A percentile compares a stretch with the other conserved stretches of the same genome.
phyloP scores from a whole-genome alignment of 805 yeast genomes.

The Candida nonsorbophila region DNA sequence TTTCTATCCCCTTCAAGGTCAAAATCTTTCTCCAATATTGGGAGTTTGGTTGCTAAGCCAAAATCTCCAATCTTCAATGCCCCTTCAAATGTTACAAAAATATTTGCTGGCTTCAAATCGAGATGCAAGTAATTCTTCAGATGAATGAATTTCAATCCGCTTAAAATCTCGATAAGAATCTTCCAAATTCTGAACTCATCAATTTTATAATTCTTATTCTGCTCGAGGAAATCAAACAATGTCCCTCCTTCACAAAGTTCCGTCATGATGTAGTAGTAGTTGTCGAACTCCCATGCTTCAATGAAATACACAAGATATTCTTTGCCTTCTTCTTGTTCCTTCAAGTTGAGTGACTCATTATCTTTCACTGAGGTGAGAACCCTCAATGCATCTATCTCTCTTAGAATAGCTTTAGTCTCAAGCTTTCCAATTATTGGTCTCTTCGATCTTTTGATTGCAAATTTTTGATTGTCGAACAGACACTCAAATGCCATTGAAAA shows the following conservation, averaged over 20 bases:
- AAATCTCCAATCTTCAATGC: conserved; percentile 92
- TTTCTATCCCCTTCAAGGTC: conserved; percentile 97
- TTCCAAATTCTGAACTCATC: conserved; percentile 99
- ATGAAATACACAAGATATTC: conserved; percentile 75
- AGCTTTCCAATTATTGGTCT: conserved; percentile 46
- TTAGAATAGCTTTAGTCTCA: conserved; percentile 58
- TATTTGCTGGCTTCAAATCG: conserved; percentile 93
- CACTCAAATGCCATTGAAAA: conserved; percentile 87
- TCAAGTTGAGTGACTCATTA: conserved; percentile 22
- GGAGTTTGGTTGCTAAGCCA: conserved; percentile 85
- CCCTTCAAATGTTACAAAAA: conserved; percentile 93
- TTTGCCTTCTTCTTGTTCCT: conserved; percentile 54
- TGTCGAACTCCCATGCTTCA: conserved; percentile 80
- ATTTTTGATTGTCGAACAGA: conserved; percentile 57
- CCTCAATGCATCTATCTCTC: conserved; percentile 72
- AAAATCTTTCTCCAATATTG: conserved; percentile 57
- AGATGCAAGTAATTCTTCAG: conserved; percentile 69
- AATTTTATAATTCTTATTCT: conserved; percentile 65
- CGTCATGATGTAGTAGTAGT: conserved; percentile 83
- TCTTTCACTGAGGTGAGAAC: conserved; percentile 34
- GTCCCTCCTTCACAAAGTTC: conserved; percentile 95
- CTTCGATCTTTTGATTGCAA: conserved; percentile 86
- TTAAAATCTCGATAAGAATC: conserved; percentile 75
- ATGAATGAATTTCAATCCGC: conserved; percentile 80
- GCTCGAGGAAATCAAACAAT: conserved; percentile 71